Evolutionary conservation across 2,329 filamentous ascomycete species (phyloP).

Genomic region (Neofusicoccum laricinum): DNA sequence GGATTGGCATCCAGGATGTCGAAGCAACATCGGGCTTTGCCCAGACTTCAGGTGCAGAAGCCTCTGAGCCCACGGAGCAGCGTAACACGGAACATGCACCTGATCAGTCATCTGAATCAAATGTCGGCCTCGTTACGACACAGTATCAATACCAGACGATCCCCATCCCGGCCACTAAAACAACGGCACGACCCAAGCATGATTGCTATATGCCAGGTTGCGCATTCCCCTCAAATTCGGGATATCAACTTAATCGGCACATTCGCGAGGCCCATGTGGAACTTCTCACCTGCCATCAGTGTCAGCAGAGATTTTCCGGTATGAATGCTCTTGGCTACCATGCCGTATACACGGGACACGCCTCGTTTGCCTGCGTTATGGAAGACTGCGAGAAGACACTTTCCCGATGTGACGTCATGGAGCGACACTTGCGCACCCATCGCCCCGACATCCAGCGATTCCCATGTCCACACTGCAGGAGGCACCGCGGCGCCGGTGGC

Average conservation of each 20-base stretch:
- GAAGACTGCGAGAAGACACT: constrained; percentile 17
- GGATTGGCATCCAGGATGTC: no score
- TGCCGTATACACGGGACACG: constrained; percentile 16
- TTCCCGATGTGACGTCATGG: constrained; percentile 18
- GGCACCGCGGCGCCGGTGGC: constrained; percentile 29
- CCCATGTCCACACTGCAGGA: constrained; percentile 33
- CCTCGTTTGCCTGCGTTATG: constrained; percentile 16
- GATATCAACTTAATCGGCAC: not conserved
- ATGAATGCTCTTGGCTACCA: not conserved
- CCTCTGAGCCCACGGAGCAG: not conserved
- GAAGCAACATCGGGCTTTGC: no score
- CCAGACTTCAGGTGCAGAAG: not conserved
- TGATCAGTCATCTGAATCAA: no score
- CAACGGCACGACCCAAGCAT: not conserved
- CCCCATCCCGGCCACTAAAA: not conserved
- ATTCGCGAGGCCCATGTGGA: not conserved
- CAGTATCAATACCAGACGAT: no score
- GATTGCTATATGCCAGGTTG: not conserved
- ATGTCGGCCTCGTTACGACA: no score
- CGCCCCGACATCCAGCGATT: constrained; percentile 18
- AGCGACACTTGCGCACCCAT: constrained; percentile 19
- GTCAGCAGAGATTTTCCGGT: not conserved
- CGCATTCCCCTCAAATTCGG: not conserved
- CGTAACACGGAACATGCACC: no score
- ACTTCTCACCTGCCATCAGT: constrained; percentile 15